These are phyloP conservation scores for Suillus weaverae DNA, from an alignment of 768 basidiomycete genomes.

Conservation along the genomic window DNA sequence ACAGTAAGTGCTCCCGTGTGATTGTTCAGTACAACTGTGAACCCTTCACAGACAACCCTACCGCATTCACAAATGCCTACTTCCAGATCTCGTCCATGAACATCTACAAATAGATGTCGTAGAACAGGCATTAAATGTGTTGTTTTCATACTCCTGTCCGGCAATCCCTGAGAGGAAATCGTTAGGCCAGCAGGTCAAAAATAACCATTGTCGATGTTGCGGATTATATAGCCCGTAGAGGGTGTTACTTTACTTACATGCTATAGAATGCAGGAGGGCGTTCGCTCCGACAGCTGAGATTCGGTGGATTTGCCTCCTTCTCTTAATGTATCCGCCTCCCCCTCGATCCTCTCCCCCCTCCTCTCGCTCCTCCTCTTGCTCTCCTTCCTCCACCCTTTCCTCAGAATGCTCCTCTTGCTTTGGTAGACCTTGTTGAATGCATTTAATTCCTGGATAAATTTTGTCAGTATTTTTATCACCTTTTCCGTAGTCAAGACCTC, in stretches of 20 bases:
- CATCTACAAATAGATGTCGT: conserved; percentile 41
- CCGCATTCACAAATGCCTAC: conserved; percentile 66
- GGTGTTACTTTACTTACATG: background rate
- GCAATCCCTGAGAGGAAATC: background rate
- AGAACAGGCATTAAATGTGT: background rate
- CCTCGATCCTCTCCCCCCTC: too few relatives aligned
- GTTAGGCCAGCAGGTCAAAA: background rate
- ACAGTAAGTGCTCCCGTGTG: conserved; percentile 38
- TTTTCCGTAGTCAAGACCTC: too few relatives aligned
- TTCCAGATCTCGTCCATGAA: conserved; percentile 68
- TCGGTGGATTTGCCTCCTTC: conserved; percentile 8
- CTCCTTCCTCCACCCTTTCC: too few relatives aligned
- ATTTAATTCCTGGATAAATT: too few relatives aligned
- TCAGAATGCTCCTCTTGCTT: too few relatives aligned
- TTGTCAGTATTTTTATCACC: too few relatives aligned
- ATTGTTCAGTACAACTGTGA: background rate
- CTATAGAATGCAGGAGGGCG: conserved; percentile 43
- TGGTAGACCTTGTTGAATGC: too few relatives aligned
- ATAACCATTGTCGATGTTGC: background rate
- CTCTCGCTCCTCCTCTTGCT: too few relatives aligned
- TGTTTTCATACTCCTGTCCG: background rate
- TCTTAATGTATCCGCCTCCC: too few relatives aligned
- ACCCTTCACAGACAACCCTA: conserved; percentile 53
- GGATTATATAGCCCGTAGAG: background rate
- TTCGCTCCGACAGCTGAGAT: conserved; percentile 58